A percentile compares a stretch with the other conserved stretches of the same genome.
phyloP scores from a whole-genome alignment of 2,329 filamentous ascomycete genomes.

The Dactylellina drechsleri region DNA sequence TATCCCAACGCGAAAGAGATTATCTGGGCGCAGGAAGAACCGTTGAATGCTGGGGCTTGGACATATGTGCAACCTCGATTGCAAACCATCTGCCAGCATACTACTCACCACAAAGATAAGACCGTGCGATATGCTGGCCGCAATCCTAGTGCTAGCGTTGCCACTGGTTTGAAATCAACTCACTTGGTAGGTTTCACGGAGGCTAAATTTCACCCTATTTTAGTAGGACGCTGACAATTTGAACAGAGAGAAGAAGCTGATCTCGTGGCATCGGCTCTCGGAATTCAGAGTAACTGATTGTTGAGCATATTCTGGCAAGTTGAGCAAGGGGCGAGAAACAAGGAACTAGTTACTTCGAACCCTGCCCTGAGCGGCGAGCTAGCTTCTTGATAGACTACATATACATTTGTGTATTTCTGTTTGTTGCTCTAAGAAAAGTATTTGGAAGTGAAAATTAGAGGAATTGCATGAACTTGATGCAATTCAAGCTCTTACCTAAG shows the following conservation, averaged over 20 bases:
- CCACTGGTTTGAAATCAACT: conserved; percentile 86
- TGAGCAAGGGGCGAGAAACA: no score
- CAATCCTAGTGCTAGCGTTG: conserved; percentile 90
- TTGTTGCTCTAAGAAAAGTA: no score
- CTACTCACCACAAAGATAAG: conserved; percentile 81
- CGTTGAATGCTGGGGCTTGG: conserved; percentile 96
- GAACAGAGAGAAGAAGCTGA: conserved; percentile 46
- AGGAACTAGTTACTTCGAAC: no score
- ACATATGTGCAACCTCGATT: conserved; percentile 96
- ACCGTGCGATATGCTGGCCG: conserved; percentile 97
- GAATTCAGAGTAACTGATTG: no score
- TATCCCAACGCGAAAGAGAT: conserved; percentile 98
- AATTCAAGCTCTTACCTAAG: no score
- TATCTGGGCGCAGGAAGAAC: conserved; percentile 97
- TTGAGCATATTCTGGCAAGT: no score
- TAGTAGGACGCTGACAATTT: conserved; percentile 4
- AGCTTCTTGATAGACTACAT: no score
- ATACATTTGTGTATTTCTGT: no score
- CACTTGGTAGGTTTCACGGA: conserved; percentile 64
- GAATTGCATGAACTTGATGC: no score
- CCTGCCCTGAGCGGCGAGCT: no score
- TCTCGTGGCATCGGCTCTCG: conserved; percentile 41
- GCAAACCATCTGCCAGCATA: conserved; percentile 90
- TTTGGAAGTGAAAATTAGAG: no score
- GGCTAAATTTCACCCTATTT: not conserved